Percentiles rank a stretch among this genome's conserved stretches.
These are phyloP conservation scores for Fagopyrum tataricum DNA, from an alignment of 148 eudicot genomes.

Conservation along the genomic window DNA sequence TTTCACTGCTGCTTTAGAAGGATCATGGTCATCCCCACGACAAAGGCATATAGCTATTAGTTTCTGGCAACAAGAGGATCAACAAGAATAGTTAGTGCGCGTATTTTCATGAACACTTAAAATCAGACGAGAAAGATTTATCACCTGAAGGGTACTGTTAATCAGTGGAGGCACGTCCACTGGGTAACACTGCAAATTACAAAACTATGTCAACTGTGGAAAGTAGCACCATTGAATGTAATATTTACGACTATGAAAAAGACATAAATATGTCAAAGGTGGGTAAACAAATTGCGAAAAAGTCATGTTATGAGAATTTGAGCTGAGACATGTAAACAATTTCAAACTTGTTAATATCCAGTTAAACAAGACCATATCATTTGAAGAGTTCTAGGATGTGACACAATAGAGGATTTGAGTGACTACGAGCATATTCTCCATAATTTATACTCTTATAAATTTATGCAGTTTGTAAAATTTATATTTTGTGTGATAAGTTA, in stretches of 20 bases:
- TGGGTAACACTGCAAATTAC: constrained; percentile 71
- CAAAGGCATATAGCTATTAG: constrained; percentile 68
- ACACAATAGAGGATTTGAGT: background rate
- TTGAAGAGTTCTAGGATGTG: background rate
- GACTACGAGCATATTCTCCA: background rate
- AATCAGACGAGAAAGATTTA: constrained; percentile 3
- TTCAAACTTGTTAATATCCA: background rate
- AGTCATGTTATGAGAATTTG: background rate
- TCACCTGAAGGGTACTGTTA: constrained; percentile 82
- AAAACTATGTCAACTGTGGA: background rate
- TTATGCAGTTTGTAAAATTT: too few species aligned
- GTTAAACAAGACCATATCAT: background rate
- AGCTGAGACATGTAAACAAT: background rate
- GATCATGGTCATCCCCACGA: constrained; percentile 83
- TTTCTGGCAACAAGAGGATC: constrained; percentile 48
- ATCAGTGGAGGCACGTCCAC: constrained; percentile 82
- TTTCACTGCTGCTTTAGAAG: constrained; percentile 79
- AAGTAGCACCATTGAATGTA: background rate
- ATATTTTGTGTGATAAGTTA: too few species aligned
- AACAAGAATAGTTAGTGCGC: constrained; percentile 13
- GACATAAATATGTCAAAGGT: background rate
- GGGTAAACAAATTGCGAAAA: background rate
- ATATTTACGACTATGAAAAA: background rate
- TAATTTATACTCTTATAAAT: too few species aligned
- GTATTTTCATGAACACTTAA: constrained; percentile 6